Percentiles rank a stretch among this genome's conserved stretches.
Evolutionary conservation across 164 flowering plant genomes (phyloP).

Genomic region (Vitis cinerea): DNA sequence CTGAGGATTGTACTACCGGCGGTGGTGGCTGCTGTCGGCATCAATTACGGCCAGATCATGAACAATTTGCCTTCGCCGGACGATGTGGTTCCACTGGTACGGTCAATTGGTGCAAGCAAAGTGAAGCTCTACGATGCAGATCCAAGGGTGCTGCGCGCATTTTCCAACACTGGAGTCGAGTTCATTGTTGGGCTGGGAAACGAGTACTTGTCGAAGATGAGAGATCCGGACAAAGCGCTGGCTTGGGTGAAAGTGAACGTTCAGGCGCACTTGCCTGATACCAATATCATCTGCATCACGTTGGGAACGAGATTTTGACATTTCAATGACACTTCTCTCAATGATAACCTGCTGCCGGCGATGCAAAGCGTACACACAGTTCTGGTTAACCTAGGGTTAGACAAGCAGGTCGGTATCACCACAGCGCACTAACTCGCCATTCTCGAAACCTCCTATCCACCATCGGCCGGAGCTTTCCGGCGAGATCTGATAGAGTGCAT

Average conservation of each 20-base stretch:
- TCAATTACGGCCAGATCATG: conserved; percentile 73
- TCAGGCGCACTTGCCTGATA: conserved; percentile 37
- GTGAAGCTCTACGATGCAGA: conserved; percentile 74
- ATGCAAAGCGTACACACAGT: conserved; percentile 68
- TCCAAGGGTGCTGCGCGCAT: conserved; percentile 51
- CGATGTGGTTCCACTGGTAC: conserved; percentile 46
- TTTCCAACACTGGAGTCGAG: conserved; percentile 52
- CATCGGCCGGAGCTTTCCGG: conserved; percentile 64
- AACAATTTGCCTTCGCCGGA: conserved; percentile 63
- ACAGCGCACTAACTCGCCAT: conserved; percentile 64
- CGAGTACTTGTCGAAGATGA: conserved; percentile 42
- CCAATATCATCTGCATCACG: conserved; percentile 54
- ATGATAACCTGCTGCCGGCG: conserved; percentile 47
- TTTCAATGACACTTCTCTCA: conserved; percentile 45
- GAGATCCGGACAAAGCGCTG: conserved; percentile 38
- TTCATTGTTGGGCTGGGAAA: conserved; percentile 55
- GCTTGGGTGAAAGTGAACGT: conserved; percentile 47
- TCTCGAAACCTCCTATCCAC: conserved; percentile 66
- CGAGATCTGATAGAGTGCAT: conserved; percentile 38
- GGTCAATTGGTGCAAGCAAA: conserved; percentile 43
- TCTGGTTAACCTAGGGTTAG: conserved; percentile 39
- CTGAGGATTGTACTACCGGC: conserved; percentile 11
- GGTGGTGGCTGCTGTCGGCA: conserved; percentile 38
- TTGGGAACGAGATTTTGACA: conserved; percentile 67
- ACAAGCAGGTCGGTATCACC: conserved; percentile 60